A percentile compares a stretch with the other conserved stretches of the same genome.
Evolutionary conservation across 129 eudicot genomes (phyloP).

Genomic region (Chrysanthemum seticuspe): DNA sequence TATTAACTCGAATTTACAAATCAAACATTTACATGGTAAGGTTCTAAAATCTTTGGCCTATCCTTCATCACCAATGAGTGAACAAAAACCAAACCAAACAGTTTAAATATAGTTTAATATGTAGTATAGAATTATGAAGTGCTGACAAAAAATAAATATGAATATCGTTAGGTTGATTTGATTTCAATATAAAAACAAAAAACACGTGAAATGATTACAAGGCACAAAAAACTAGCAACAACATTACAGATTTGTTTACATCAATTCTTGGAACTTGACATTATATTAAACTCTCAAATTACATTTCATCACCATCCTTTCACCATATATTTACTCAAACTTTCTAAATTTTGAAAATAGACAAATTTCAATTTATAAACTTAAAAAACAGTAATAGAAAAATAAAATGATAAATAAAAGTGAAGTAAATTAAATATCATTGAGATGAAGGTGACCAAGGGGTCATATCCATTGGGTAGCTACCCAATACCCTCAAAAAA

Average conservation of each 20-base stretch:
- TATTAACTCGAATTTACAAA: not conserved
- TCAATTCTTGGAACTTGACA: constrained; percentile 1
- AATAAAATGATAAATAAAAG: constrained; percentile 22
- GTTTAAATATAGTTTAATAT: not conserved
- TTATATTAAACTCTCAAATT: constrained; percentile 9
- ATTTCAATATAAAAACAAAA: not conserved
- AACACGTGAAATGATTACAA: not conserved
- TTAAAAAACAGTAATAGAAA: not conserved
- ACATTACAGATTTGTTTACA: constrained; percentile 14
- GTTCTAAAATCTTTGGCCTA: not conserved
- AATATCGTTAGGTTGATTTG: not conserved
- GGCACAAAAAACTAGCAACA: not conserved
- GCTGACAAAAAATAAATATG: not conserved
- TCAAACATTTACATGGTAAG: not conserved
- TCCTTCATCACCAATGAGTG: not conserved
- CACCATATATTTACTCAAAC: constrained; percentile 30
- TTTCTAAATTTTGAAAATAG: not conserved
- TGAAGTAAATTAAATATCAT: constrained; percentile 14
- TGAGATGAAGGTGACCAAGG: constrained; percentile 72
- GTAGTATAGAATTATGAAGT: not conserved
- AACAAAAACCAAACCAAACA: no score
- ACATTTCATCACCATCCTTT: not conserved
- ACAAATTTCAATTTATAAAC: constrained; percentile 1
- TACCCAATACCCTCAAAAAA: constrained; percentile 88
- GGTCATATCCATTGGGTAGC: constrained; percentile 96